phyloP scores from a whole-genome alignment of 2,329 filamentous ascomycete genomes.

The Dactylella cylindrospora region DNA sequence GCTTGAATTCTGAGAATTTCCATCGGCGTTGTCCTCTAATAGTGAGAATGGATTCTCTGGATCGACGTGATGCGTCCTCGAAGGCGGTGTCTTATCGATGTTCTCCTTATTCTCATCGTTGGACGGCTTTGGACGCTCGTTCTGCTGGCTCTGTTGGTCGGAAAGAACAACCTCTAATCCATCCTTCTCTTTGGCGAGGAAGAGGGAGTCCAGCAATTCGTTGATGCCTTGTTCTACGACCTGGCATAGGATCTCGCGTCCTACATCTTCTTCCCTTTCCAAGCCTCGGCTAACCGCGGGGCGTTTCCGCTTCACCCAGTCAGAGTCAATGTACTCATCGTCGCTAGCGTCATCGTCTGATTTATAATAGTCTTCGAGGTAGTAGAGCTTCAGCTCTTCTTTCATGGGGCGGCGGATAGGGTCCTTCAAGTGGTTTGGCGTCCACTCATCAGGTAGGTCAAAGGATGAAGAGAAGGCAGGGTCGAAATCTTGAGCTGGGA shows the following conservation, averaged over 20 bases:
- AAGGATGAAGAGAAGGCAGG: constrained; percentile 36
- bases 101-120: constrained; percentile 47
- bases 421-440: constrained; percentile 25
- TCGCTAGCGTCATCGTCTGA: constrained; percentile 58
- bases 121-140: constrained; percentile 52
- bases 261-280: constrained; percentile 69
- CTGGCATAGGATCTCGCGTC: constrained; percentile 86
- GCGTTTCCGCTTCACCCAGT: constrained; percentile 59
- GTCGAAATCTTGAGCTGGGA: constrained; percentile 36
- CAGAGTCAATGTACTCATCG: constrained; percentile 67
- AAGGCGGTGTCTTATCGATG: constrained; percentile 25
- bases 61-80: constrained; percentile 13
- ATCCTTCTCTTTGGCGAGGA: constrained; percentile 75
- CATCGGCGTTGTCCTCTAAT: constrained; percentile 20
- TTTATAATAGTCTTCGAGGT: constrained; percentile 43
- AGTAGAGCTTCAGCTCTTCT: constrained; percentile 38
- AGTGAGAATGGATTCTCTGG: constrained; percentile 27
- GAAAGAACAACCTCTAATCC: constrained; percentile 69
- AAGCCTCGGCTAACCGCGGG: constrained; percentile 71
- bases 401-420: constrained; percentile 31
- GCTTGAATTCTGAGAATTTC: constrained; percentile 24
- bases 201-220: constrained; percentile 82
- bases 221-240: constrained; percentile 91
- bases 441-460: constrained; percentile 35
- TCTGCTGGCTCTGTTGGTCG: constrained; percentile 62